Evolutionary conservation across 129 eudicot genomes (phyloP).

Genomic region (Chrysanthemum makinoi): DNA sequence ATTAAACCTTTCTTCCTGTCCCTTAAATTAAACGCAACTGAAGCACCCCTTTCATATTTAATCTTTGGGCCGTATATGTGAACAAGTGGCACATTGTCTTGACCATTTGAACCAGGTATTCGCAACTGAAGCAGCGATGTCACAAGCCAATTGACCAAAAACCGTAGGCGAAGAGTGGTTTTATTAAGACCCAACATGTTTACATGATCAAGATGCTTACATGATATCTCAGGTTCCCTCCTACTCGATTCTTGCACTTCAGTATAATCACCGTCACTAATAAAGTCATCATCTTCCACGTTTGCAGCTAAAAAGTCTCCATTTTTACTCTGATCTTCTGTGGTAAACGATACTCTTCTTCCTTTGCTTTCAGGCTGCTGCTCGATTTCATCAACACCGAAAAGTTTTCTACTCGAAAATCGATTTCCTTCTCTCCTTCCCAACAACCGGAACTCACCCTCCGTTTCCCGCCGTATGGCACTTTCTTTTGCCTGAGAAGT

Average conservation of each 20-base stretch:
- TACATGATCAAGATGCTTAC: slow-evolving; percentile 95
- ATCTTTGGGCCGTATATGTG: slow-evolving; percentile 96
- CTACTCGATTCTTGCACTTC: slow-evolving; percentile 71
- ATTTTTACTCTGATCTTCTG: slow-evolving; percentile 55
- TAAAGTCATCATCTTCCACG: slow-evolving; percentile 71
- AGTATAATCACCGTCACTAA: slow-evolving; percentile 71
- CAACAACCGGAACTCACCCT: slow-evolving; percentile 91
- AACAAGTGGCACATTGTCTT: slow-evolving; percentile 54
- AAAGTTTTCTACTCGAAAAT: slow-evolving; percentile 66
- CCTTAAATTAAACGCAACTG: slow-evolving; percentile 87
- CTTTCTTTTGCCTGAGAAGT: slow-evolving; percentile 63
- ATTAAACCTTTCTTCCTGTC: slow-evolving; percentile 65
- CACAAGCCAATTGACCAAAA: slow-evolving; percentile 95
- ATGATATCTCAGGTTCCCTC: slow-evolving; percentile 86
- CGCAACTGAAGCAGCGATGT: slow-evolving; percentile 87
- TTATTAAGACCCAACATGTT: slow-evolving; percentile 90
- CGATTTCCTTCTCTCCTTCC: slow-evolving; percentile 85
- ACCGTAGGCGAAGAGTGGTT: slow-evolving; percentile 82
- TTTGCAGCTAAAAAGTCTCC: slow-evolving; percentile 49
- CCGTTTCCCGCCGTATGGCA: slow-evolving; percentile 96
- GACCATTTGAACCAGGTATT: slow-evolving; percentile 53
- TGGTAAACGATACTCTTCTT: slow-evolving; percentile 79
- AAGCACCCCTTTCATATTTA: slow-evolving; percentile 93
- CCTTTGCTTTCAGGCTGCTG: slow-evolving; percentile 50
- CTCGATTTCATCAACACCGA: slow-evolving; percentile 74